phyloP scores from a whole-genome alignment of 129 eudicot genomes.

The Flaveria ramosissima region DNA sequence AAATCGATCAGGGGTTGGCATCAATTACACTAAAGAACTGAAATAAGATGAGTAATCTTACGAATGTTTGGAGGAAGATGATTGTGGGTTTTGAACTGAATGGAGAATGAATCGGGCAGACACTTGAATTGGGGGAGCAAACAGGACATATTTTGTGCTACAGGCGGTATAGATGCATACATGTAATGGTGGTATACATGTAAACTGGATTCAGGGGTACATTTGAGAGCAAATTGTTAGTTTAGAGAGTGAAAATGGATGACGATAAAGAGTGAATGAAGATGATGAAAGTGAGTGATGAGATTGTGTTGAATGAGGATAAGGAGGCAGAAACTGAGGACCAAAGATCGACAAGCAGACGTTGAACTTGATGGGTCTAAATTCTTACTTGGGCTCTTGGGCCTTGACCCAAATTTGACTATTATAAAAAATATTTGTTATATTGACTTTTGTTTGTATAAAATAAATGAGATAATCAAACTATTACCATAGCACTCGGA shows the following conservation, averaged over 20 bases:
- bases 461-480: too few relatives aligned
- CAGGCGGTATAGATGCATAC: slow-evolving; percentile 21
- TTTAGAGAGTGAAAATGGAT: background rate
- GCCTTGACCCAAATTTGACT: too few relatives aligned
- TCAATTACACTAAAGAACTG: background rate
- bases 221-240: background rate
- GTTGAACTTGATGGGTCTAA: background rate
- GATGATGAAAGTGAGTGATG: slow-evolving; percentile 30
- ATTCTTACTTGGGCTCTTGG: too few relatives aligned
- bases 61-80: slow-evolving; percentile 42
- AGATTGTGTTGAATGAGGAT: slow-evolving; percentile 27
- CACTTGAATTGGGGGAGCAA: slow-evolving; percentile 93
- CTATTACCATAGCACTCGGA: too few relatives aligned
- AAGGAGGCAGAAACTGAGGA: slow-evolving; percentile 35
- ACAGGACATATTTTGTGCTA: slow-evolving; percentile 67
- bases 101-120: slow-evolving; percentile 66
- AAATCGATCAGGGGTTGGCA: background rate
- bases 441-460: too few relatives aligned
- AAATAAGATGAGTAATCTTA: slow-evolving; percentile 26
- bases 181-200: slow-evolving; percentile 21
- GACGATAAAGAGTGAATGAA: slow-evolving; percentile 24
- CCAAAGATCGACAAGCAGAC: slow-evolving; percentile 25
- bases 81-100: slow-evolving; percentile 50
- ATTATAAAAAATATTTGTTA: too few relatives aligned
- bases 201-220: slow-evolving; percentile 5